Evolutionary conservation across 257 asterid genomes (phyloP), one percentile per base, ranked within the genome.

Genomic region (Solanum pimpinellifolium): DNA sequence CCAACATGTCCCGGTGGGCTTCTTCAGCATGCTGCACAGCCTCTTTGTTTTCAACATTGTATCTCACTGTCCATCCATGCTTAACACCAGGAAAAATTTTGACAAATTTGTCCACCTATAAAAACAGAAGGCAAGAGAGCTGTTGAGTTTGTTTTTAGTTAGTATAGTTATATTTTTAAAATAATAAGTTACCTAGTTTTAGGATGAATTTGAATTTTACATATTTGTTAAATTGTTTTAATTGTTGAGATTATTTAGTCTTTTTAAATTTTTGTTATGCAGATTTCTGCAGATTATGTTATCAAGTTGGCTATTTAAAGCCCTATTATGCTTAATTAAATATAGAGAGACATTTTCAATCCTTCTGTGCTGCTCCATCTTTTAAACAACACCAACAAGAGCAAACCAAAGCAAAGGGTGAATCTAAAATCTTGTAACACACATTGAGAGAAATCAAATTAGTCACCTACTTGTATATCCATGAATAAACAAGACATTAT

Each of bases 11-110:
- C 23, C 47, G 77, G 14, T 90, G 93, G 6, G 96, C 91, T 88
- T 94, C 94, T 87, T 93, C 93, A 31, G 95, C 94, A 83, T 88
- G 78, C 87, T 89, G 90, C 85, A 91, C 94, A 46, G 88, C 95
- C 69, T 88, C 86, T 80, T 88, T 11, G 20, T 92, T 91, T 31
- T 89, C 91, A 59, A 12, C 70, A 23, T 92, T 87, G 90, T 94
- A 93, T 91, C 95, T 90, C 87, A 90, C 87, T 0, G 93, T 90
- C 96, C 96, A 92, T 33, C 95, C 97, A 39, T 94, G 97, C 8
- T 86, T 78, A 25, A 88, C 92, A 12, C 93, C 91, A 7, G 91
- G 92, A 86, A 90, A 94, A 62, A 89, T 88, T 88, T 94, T 92
- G 90, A 91, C 91, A 66, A 91, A 89, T 90, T 87, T 87, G 18